Percentiles rank a stretch among this genome's conserved stretches.
These are phyloP conservation scores for Musa itinerans DNA, from an alignment of 176 grass and related monocot genomes.

Conservation along the genomic window DNA sequence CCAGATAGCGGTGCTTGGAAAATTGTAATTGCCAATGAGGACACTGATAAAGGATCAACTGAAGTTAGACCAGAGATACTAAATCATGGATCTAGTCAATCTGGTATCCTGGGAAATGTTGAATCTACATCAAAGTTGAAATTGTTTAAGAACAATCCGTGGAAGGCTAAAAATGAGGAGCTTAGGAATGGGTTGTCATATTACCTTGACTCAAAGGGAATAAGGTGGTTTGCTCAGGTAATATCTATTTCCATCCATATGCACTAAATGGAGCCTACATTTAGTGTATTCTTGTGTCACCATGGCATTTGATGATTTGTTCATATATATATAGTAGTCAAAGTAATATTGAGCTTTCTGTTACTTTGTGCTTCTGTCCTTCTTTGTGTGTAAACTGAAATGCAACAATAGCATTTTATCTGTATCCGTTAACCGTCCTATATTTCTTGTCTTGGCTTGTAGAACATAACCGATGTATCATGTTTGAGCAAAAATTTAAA, in stretches of 20 bases:
- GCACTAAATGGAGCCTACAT: neutral
- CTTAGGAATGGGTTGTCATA: neutral
- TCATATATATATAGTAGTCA: neutral
- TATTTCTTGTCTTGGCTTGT: neutral
- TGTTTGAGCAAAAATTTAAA: neutral
- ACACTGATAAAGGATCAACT: constrained; percentile 24
- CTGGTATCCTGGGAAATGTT: neutral
- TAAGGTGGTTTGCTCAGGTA: constrained; percentile 2
- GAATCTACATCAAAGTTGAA: neutral
- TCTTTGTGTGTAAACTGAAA: too few relatives aligned
- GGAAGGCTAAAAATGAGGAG: constrained; percentile 4
- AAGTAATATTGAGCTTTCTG: neutral
- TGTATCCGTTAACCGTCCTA: too few relatives aligned
- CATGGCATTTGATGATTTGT: neutral
- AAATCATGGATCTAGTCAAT: constrained; percentile 13
- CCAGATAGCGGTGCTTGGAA: constrained; percentile 36
- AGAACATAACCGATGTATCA: neutral
- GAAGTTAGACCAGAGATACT: constrained; percentile 9
- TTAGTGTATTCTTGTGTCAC: too few relatives aligned
- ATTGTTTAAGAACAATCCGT: neutral
- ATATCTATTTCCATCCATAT: neutral
- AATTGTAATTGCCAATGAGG: constrained; percentile 37
- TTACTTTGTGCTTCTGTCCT: too few relatives aligned
- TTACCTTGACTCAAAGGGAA: constrained; percentile 5
- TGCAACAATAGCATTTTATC: too few relatives aligned